Base-by-base conservation (phyloP, 2,329 filamentous ascomycete species). In the Gaeumannomyces tritici region DNA sequence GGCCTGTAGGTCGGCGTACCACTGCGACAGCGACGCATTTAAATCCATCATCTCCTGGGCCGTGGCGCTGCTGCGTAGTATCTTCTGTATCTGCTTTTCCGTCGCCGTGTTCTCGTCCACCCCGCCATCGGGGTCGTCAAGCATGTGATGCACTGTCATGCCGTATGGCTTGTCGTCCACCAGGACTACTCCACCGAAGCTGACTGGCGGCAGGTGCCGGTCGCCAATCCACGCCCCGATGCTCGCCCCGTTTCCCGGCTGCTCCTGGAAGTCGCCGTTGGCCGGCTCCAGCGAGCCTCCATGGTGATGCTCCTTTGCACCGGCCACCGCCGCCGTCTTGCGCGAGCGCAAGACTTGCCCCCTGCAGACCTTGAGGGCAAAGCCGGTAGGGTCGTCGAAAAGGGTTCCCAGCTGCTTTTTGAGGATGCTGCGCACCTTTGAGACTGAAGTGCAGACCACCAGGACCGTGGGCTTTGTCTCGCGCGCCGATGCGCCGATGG, bases 131-230 rank as follows among this genome's bases (percentile, higher is more conserved):
- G 83, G 84, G 63, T 87, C 83, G 78, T 97, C 93, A 2, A 98
- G 84, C 86, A 98, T 93, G 73, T 98, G 93, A 70, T 98, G 93
- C 0, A 98, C 93, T 27, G 91, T 97, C 90, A 98, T 95, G 15
- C 93, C 93, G 69, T 92, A 95, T 0, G 90, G 85, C 72, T 89
- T 87, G 62, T 89, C 86, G 70, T 98, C 92, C 1, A 98, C 86
- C 35, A 95, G 77, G 55, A 98, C 86, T 4, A 96, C 82, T 11
- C 93, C 93, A 15, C 93, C 93, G 67, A 96, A 92, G 35, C 91
- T 96, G 3, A 96, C 93, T 2, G 93, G 91, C 7, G 93, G 92
- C 3, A 97, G 79, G 70, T 97, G 93, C 57, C 90, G 87, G 66
- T 92, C 86, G 63, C 90, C 89, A 60, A 90, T 87, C 80, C 91